Base-by-base conservation (phyloP, 305 asterid genomes). In the Striga hermonthica region DNA sequence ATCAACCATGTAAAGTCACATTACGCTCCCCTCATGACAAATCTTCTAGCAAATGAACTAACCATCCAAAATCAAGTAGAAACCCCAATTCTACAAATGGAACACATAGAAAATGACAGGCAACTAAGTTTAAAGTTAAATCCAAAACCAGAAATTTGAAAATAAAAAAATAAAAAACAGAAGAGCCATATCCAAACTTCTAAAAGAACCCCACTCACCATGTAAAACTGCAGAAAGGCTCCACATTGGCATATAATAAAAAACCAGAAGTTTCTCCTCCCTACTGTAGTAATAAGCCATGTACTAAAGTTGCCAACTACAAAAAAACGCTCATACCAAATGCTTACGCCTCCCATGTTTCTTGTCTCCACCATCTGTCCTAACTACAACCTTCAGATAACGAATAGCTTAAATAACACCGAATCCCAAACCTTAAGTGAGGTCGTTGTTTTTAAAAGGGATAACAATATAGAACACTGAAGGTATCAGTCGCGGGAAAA, bases 161-260 rank as follows among this genome's bases (percentile, higher is more conserved):
- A 15, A 3, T 10, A 1, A 41, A 41, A 6, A 22, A 1, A 41
- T 3, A 6, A 22, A 22, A 22, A 22, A 22, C 31, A 22, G 2
- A 22, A 22, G 31, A 22, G 2, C 31, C 31, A 22, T 4, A 3
- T 47, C 6, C 4, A 1, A 47, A 47, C 5, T 1, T 9, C 4
- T 3, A 49, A 4, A 60, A 34, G 37, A 49, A 69, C 13, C 53
- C 28, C 7, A 45, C 78, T 79, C 60, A 84, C 95, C 86, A 58
- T 88, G 96, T 28, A 88, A 62, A 63, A 84, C 82, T 36, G 83
- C 86, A 68, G 90, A 81, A 56, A 88, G 86, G 79, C 88, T 88
- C 55, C 91, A 84, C 83, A 75, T 80, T 4, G 84, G 78, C 88
- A 88, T 81, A 31, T 82, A 84, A 54, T 88, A 91, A 60, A 67